Conservation (phyloP, 208 protist genomes). For the Trichomonas vaginalis region DNA sequence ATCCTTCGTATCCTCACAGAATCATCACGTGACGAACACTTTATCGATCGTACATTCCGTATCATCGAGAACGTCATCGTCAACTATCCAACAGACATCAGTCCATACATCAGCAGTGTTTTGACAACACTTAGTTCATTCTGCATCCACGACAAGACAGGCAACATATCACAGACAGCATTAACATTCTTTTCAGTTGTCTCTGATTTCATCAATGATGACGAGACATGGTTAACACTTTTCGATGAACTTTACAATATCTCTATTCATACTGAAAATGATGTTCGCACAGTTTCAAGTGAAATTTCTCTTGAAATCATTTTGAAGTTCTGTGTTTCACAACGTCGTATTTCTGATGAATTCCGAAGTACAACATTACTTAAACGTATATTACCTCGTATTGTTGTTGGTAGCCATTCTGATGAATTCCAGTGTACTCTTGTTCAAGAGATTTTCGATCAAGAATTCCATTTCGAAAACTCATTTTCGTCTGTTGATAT, state of each 20-base stretch:
- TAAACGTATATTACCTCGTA: background rate
- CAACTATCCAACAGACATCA: background rate
- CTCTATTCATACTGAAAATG: background rate
- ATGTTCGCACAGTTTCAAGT: background rate
- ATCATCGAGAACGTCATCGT: background rate
- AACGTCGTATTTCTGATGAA: background rate
- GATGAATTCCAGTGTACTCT: background rate
- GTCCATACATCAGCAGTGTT: background rate
- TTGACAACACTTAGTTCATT: background rate
- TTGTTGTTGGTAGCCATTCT: background rate
- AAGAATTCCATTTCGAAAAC: background rate
- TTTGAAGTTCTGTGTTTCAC: background rate
- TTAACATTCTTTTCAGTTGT: background rate
- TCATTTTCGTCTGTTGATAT: background rate
- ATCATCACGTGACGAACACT: background rate
- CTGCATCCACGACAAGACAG: background rate
- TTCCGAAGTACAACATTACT: background rate
- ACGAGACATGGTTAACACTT: background rate
- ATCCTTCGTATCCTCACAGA: background rate
- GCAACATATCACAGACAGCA: background rate
- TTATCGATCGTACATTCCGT: too few relatives aligned
- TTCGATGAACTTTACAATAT: background rate
- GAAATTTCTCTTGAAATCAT: background rate
- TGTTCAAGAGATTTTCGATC: background rate
- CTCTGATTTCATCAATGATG: background rate